These are phyloP conservation scores for Talaromyces proteolyticus DNA, from an alignment of 495 filamentous ascomycete species.

Conservation along the genomic window DNA sequence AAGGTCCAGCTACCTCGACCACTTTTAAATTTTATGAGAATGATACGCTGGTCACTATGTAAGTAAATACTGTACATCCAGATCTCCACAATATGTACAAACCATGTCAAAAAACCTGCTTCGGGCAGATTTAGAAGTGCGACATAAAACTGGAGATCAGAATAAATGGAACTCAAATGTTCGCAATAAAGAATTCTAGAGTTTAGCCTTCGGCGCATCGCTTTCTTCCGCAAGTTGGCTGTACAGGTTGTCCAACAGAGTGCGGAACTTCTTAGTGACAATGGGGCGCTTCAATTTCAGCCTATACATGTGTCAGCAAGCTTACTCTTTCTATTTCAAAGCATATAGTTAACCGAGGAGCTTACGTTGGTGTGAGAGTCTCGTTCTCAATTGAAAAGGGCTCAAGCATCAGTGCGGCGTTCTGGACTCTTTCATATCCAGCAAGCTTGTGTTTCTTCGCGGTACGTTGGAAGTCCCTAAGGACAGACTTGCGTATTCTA, in stretches of 20 bases:
- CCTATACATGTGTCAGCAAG: conserved; percentile 45
- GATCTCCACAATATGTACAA: no score
- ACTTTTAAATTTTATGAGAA: no score
- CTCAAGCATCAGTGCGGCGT: conserved; percentile 70
- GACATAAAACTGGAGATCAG: no score
- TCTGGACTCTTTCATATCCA: conserved; percentile 77
- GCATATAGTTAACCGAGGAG: no score
- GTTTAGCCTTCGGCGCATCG: conserved; percentile 48
- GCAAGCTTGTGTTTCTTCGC: conserved; percentile 84
- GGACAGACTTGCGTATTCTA: conserved; percentile 64
- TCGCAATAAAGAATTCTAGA: conserved; percentile 27
- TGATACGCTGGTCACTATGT: no score
- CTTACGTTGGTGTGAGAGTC: conserved; percentile 92
- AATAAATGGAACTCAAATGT: no score
- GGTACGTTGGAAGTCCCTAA: conserved; percentile 75
- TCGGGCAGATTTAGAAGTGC: no score
- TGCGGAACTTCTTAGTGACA: conserved; percentile 69
- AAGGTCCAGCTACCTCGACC: no score
- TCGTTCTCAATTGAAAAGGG: conserved; percentile 95
- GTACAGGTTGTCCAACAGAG: conserved; percentile 75
- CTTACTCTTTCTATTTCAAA: not conserved
- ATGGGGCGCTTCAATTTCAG: conserved; percentile 94
- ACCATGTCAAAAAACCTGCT: no score
- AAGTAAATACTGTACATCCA: no score
- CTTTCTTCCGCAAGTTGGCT: conserved; percentile 55